Base-by-base conservation (phyloP, 306 rosid genomes). In the Fagus crenata region DNA sequence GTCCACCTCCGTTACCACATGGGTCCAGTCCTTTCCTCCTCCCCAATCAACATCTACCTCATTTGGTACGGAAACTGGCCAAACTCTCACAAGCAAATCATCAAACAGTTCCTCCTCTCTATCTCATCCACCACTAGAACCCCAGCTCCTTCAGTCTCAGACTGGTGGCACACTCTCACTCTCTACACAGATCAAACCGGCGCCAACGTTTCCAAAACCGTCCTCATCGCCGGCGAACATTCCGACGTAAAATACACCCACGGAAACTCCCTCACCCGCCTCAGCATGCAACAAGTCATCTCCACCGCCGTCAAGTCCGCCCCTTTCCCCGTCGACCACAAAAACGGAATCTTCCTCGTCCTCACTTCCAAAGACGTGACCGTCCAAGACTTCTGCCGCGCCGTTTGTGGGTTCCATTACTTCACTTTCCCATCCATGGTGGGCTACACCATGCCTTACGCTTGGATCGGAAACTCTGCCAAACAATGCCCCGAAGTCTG, bases 1-100 rank as follows among this genome's bases (percentile, higher is more conserved):
- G 93, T 94, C 0, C 58, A 82, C 32, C 97, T 94, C 53, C 89
- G 86, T 2, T 94, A 94, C 90, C 98, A 94, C 82, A 94, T 94
- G 98, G 98, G 98, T 4, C 98, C 98, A 0, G 96, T 94, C 0
- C 86, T 94, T 2, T 90, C 97, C 5, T 87, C 89, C 43, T 67
- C 87, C 31, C 97, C 97, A 4, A 90, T 94, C 75, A 92, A 94
- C 67, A 80, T 92, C 32, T 94, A 92, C 89, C 85, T 94, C 28
- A 86, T 92, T 36, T 94, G 98, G 98, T 94, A 94, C 82, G 97
- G 98, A 0, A 86, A 87, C 6, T 94, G 97, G 98, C 35, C 87
- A 3, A 69, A 51, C 1, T 71, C 92, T 1, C 81, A 93, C 17
- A 84, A 85, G 77, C 84, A 74, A 32, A 79, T 87, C 33, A 91